A percentile compares a stretch with the other conserved stretches of the same genome.
Conservation (phyloP, 108 stramenopile species). For the Discostella stelligeroides region DNA sequence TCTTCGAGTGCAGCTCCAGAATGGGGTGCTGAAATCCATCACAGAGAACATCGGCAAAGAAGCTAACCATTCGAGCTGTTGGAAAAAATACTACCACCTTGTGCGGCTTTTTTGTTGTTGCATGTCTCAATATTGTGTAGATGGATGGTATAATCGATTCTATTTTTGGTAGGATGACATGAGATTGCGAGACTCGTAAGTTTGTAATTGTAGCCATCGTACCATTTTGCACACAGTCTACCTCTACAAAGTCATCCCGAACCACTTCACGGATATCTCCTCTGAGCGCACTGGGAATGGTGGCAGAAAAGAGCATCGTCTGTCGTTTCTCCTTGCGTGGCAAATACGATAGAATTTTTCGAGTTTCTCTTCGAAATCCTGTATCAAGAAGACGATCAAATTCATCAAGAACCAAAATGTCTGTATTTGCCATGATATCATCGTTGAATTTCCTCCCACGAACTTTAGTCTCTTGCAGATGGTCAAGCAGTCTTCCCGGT, state of each 20-base stretch:
- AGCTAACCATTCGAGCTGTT: slow-evolving; percentile 71
- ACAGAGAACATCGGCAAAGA: slow-evolving; percentile 66
- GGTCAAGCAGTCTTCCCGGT: slow-evolving; percentile 74
- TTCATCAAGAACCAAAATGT: slow-evolving; percentile 80
- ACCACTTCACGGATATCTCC: slow-evolving; percentile 40
- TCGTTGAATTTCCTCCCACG: slow-evolving; percentile 45
- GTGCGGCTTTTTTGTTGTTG: slow-evolving; percentile 55
- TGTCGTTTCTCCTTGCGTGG: slow-evolving; percentile 72
- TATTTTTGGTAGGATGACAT: slow-evolving; percentile 43
- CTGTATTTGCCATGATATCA: slow-evolving; percentile 43
- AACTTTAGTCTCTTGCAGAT: slow-evolving; percentile 77
- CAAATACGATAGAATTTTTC: slow-evolving; percentile 61
- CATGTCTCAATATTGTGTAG: slow-evolving; percentile 34
- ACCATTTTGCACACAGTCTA: slow-evolving; percentile 60
- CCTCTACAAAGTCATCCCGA: slow-evolving; percentile 42
- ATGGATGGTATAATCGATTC: slow-evolving; percentile 29
- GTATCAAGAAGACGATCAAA: slow-evolving; percentile 86
- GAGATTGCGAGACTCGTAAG: slow-evolving; percentile 51
- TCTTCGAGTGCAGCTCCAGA: slow-evolving; percentile 82
- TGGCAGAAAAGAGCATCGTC: slow-evolving; percentile 84
- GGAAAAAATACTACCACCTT: slow-evolving; percentile 84
- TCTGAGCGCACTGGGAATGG: slow-evolving; percentile 64
- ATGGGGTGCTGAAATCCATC: slow-evolving; percentile 43
- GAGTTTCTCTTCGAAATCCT: slow-evolving; percentile 83
- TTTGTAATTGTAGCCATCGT: slow-evolving; percentile 33